Base-by-base conservation (phyloP, 2,329 filamentous ascomycete genomes). In the Epichloe uncinata region DNA sequence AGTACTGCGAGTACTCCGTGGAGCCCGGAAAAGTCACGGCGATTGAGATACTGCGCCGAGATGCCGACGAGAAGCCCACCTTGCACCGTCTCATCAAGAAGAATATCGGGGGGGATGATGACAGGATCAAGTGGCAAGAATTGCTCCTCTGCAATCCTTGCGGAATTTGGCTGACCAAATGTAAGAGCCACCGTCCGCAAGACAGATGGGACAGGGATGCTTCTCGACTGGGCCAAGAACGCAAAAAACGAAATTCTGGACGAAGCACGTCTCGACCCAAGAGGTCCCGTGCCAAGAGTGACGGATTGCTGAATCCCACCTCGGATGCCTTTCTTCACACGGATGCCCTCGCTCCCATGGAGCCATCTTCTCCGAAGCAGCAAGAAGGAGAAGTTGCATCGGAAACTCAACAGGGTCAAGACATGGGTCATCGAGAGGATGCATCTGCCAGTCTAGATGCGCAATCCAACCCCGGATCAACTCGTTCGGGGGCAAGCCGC, bases 111-210 rank as follows among this genome's bases (percentile, higher is more conserved):
- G 20, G 3, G 1, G 69, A 73, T 3, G 80, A 84, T 45, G 81
- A 86, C 62, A 84, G 82, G 63, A 74, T 76, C 40, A 61, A 67
- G 4, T 96, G 85, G 73, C 77, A 76, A 42, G 79, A 87, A 58
- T 77, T 87, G 50, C 75, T 86, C 30, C 77, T 97, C 36, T 98
- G 93, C 73, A 98, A 98, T 64, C 89, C 91, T 52, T 98, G 93
- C 63, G 93, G 93, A 16, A 81, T 98, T 41, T 98, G 89, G 88
- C 82, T 98, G 58, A 82, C 83, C 53, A 97, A 96, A 61, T 88
- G 85, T 66, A 88, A 86, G 61, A 76, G 72, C 22, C 93, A 95
- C 72, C 82, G 93, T 8, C 93, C 93, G 2, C 73, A 81, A 49
- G 81, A 91, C 53, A 82, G 84, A 56, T 98, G 91, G 91, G 84